Percentiles rank a stretch among this genome's conserved stretches.
Evolutionary conservation across 2,329 filamentous ascomycete species (phyloP).

Genomic region (Aspergillus tanneri): DNA sequence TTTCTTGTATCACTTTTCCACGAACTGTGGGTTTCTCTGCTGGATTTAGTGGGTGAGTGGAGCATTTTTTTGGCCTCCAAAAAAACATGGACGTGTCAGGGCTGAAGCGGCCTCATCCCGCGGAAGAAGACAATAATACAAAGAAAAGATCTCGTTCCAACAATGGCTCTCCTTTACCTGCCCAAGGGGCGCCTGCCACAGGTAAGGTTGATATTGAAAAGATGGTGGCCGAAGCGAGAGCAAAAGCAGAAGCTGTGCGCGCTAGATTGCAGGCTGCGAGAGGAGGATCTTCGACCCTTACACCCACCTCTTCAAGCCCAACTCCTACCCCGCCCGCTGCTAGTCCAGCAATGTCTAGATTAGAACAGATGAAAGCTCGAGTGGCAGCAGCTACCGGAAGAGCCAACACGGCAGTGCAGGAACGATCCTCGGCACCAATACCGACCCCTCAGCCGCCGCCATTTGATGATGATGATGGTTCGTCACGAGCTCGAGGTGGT

Average conservation of each 20-base stretch:
- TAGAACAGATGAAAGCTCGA: slow-evolving; percentile 76
- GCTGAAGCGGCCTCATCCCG: slow-evolving; percentile 51
- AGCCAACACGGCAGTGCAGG: slow-evolving; percentile 42
- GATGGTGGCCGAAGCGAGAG: slow-evolving; percentile 49
- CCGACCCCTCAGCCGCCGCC: slow-evolving; percentile 36
- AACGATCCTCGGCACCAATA: slow-evolving; percentile 41
- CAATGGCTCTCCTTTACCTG: slow-evolving; percentile 49
- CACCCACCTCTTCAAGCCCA: slow-evolving; percentile 35
- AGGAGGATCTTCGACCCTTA: slow-evolving; percentile 27
- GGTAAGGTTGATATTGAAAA: slow-evolving; percentile 48
- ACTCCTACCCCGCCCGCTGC: slow-evolving; percentile 35
- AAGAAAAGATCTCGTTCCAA: slow-evolving; percentile 52
- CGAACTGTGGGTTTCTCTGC: slow-evolving; percentile 5
- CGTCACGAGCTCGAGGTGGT: slow-evolving; percentile 60
- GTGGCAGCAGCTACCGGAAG: slow-evolving; percentile 70
- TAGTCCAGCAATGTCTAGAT: slow-evolving; percentile 58
- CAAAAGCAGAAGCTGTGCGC: slow-evolving; percentile 50
- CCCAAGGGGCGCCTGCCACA: slow-evolving; percentile 32
- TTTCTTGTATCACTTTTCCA: not conserved
- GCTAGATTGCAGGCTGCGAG: slow-evolving; percentile 45
- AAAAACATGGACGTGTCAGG: slow-evolving; percentile 43
- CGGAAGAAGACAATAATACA: slow-evolving; percentile 45
- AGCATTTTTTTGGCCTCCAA: slow-evolving; percentile 1
- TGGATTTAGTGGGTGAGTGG: slow-evolving; percentile 15
- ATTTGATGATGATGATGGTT: slow-evolving; percentile 52